Evolutionary conservation across 2,329 filamentous ascomycete species (phyloP).

Genomic region (Trichophyton mentagrophytes): DNA sequence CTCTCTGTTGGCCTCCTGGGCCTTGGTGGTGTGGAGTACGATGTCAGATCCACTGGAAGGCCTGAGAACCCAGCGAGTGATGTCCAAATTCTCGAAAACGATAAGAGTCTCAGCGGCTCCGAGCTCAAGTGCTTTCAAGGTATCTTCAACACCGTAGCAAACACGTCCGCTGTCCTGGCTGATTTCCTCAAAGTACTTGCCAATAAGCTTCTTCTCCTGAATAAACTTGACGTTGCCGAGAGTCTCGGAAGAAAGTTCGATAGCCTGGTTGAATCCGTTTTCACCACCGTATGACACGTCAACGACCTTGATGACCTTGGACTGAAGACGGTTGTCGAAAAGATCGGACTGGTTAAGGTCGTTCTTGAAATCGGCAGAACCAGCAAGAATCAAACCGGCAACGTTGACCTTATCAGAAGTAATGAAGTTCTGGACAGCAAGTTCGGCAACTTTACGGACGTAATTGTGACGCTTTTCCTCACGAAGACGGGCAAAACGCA

Average conservation of each 20-base stretch:
- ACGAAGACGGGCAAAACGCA: constrained; percentile 98
- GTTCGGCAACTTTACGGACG: constrained; percentile 93
- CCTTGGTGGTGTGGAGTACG: constrained; percentile 77
- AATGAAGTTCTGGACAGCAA: constrained; percentile 98
- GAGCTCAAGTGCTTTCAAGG: constrained; percentile 87
- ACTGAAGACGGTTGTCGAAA: constrained; percentile 81
- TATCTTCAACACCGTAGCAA: constrained; percentile 97
- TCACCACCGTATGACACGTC: constrained; percentile 98
- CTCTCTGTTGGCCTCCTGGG: constrained; percentile 65
- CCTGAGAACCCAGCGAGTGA: constrained; percentile 85
- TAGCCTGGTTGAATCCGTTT: constrained; percentile 99
- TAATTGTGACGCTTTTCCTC: constrained; percentile 99
- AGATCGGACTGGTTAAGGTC: constrained; percentile 95
- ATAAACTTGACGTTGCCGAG: constrained; percentile 99
- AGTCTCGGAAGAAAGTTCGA: constrained; percentile 87
- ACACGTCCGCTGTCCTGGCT: constrained; percentile 93
- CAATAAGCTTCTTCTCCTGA: constrained; percentile 99
- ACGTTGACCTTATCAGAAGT: constrained; percentile 98
- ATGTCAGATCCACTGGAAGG: constrained; percentile 58
- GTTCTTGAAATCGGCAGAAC: constrained; percentile 99
- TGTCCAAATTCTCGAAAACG: constrained; percentile 92
- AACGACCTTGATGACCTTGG: constrained; percentile 98
- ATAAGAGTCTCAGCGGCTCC: constrained; percentile 91
- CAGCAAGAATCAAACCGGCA: constrained; percentile 83
- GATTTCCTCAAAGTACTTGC: constrained; percentile 98